Base-by-base conservation (phyloP, 78 protist genomes). In the Dictyostelium intermedium region DNA sequence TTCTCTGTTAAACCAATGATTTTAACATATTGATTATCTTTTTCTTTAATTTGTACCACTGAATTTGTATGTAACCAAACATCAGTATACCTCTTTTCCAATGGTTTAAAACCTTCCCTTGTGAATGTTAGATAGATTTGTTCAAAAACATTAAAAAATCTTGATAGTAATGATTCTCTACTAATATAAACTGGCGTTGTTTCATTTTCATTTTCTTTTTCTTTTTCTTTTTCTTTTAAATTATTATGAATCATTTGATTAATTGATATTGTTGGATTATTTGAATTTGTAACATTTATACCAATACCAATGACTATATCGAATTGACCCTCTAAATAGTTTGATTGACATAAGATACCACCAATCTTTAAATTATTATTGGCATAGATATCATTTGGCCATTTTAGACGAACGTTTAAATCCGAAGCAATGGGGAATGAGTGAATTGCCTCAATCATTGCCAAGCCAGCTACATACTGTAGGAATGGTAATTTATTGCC, bases 321-420 rank as follows among this genome's bases (percentile, higher is more conserved):
- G 30, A 83, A 83, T 14, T 53, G 39, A 23, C 61, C 63, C 23
- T 78, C 41, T 16, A 74, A 41, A 25, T 84, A 78, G 14, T 91
- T 83, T 16, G 91, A 76, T 56, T 91, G 95, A 32, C 95, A 91
- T 14, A 91, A 83, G 61, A 91, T 83, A 77, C 95, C 95, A 30
- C 95, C 95, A 43, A 91, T 77, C 61, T 91, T 91, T 20, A 82
- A 16, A 23, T 41, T 41, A 27, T 45, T 41, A 5, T 39, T 23
- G 20, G 56, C 72, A 27, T 91, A 91, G 41, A 91, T 73, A 45
- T 91, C 95, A 41, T 91, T 91, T 35, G 95, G 95, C 95, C 95
- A 91, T 66, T 91, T 91, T 32, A 91, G 11, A 20, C 76, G 47
- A 23, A 82, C 39, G 7, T 50, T 34, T 16, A 50, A 25, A 20